Conservation (phyloP, 1,284 basidiomycete species). For the Athelia psychrophila region DNA sequence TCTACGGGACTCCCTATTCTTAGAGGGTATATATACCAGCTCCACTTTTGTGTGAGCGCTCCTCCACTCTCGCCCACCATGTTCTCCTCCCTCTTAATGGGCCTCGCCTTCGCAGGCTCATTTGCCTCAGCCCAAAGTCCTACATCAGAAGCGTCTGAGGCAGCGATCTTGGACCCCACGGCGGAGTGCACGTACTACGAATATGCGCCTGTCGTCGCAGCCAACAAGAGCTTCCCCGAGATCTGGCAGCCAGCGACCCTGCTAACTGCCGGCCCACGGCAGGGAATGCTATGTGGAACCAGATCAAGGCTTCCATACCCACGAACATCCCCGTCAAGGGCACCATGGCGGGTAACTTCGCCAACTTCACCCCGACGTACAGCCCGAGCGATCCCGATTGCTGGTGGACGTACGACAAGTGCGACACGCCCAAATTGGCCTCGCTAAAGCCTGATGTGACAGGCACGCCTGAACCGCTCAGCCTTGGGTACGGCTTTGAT, state of each 20-base stretch:
- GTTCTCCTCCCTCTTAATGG: no score
- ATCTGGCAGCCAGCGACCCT: slow-evolving; percentile 43
- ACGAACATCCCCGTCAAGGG: slow-evolving; percentile 36
- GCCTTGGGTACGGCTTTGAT: slow-evolving; percentile 63
- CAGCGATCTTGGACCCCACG: no score
- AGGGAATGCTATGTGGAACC: slow-evolving; percentile 38
- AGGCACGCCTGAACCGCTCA: slow-evolving; percentile 63
- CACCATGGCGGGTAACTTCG: slow-evolving; percentile 30
- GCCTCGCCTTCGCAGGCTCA: no score
- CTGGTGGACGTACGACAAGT: slow-evolving; percentile 61
- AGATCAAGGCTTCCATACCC: slow-evolving; percentile 24
- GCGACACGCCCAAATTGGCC: slow-evolving; percentile 48
- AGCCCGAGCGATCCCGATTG: neutral
- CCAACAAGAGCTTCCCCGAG: slow-evolving; percentile 43
- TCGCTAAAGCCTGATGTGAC: slow-evolving; percentile 52
- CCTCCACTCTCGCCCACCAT: no score
- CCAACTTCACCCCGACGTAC: slow-evolving; percentile 18
- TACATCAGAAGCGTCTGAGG: no score
- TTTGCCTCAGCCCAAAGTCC: no score
- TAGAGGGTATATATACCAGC: no score
- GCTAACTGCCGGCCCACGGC: slow-evolving; percentile 40
- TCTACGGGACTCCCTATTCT: no score
- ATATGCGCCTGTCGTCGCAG: slow-evolving; percentile 36
- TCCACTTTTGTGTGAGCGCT: no score
- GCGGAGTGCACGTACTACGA: slow-evolving; percentile 40